Base-by-base conservation (phyloP, 352 stramenopile genomes). In the Phytophthora sp. region DNA sequence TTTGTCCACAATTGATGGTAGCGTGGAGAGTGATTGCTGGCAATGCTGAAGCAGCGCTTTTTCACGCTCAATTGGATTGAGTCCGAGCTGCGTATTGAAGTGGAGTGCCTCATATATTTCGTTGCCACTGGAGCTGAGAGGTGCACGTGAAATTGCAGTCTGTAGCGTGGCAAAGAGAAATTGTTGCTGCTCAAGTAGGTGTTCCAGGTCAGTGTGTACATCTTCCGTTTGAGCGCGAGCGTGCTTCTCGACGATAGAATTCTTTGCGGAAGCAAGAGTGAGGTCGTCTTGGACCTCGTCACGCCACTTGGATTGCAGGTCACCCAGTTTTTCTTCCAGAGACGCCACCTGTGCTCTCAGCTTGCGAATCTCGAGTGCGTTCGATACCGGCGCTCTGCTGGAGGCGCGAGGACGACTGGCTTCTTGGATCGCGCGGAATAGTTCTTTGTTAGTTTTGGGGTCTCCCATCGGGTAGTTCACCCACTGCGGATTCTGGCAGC, bases 111-210 rank as follows among this genome's bases (percentile, higher is more conserved):
- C 54, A 12, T 53, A 72, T 11, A 72, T 35, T 2, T 54, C 53
- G 12, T 52, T 43, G 0, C 50, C 56, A 43, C 24, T 51, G 18
- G 56, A 67, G 31, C 60, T 20, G 46, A 74, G 26, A 13, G 59
- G 58, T 32, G 59, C 53, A 21, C 26, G 32, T 3, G 51, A 21
- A 27, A 74, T 26, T 6, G 42, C 44, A 9, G 46, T 43, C 59
- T 74, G 65, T 15, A 74, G 38, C 13, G 54, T 60, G 7, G 65
- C 65, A 27, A 66, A 66, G 17, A 53, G 24, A 5, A 69, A 27
- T 37, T 70, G 65, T 17, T 70, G 59, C 32, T 66, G 59, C 30
- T 49, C 23, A 21, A 63, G 21, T 20, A 52, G 35, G n/a, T 66
- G 23, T n/a, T 61, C 17, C 2, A 74, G 38, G 38, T 59, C 9